Evolutionary conservation across 140 eudicot genomes (phyloP), one percentile per base, ranked within the genome.

Genomic region (Bidens hawaiensis): DNA sequence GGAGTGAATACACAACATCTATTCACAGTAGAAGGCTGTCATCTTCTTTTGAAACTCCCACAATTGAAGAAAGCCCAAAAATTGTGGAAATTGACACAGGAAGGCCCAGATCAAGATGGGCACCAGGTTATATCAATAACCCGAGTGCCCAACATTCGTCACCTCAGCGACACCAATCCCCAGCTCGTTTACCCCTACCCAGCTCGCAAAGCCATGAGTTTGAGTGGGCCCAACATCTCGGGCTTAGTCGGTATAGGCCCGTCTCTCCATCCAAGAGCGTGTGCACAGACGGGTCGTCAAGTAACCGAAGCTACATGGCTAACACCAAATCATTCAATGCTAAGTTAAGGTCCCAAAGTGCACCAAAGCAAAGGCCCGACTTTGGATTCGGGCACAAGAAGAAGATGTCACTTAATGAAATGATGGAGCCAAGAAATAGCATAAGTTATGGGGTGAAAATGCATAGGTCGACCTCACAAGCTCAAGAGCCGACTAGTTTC

Each of bases 401-500:
- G 62, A 69, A 71, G 76, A 55, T 84, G 26, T 71, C 97, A 30
- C 75, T 90, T 0, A 58, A 75, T 61, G 89, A 87, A 28, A 71
- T 87, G 88, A 84, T 84, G 85, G 96, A 91, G 64, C 76, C 96
- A 2, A 87, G 98, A 58, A 87, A 55, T 75, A 82, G 89, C 67
- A 56, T 80, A 27, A 87, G 94, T 70, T 74, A 10, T 49, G 96
- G 86, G 64, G 82, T 80, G 60, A 87, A 72, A 75, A 82, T 84
- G 98, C 87, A 82, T 63, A 80, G 85, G 64, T 84, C 96, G 41
- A 77, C 84, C 58, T 82, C 94, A 31, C 97, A 78, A 72, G 87
- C 78, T 25, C 85, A 83, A 69, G 96, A 90, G 33, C 81, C 71
- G 18, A 36, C 70, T 41, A 79, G 55, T 62, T 90, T 90, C 67